Evolutionary conservation across 2,329 filamentous ascomycete genomes (phyloP), one percentile per base, ranked within the genome.

Genomic region (Microdochium trichocladiopsis): DNA sequence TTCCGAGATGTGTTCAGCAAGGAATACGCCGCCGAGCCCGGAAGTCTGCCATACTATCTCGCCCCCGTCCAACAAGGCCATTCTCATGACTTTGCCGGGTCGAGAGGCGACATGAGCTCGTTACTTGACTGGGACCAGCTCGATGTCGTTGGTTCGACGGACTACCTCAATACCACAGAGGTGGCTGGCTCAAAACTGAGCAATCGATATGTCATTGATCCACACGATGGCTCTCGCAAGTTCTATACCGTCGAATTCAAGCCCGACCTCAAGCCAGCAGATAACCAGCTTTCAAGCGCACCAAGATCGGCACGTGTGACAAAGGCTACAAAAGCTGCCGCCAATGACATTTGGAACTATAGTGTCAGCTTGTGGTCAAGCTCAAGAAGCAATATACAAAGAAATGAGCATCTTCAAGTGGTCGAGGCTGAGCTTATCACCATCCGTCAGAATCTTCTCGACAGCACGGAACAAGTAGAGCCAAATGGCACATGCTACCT

Each of bases 1-100:
- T 96, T 95, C 66, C 72, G 81, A 16, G 90, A 97, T 59, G 74
- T 96, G 0, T 97, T 96, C 72, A 93, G 91, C 67, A 99, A 99
- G 66, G 76, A 77, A 2, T 99, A 90, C 61, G 83, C 88, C 49
- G 73, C 80, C 0, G 75, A 83, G 16, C 59, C 74, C 0, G 68
- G 76, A 1, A 82, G 85, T 25, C 79, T 96, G 65, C 86, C 91
- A 0, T 99, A 96, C 67, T 96, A 91, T 73, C 63, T 96, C 14
- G 87, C 84, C 0, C 93, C 94, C 0, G 62, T 69, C 9, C 49
- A 18, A 0, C 41, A 61, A 10, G 43, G 36, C 1, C 70, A 74
- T 47, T 54, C 54, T 16, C 64, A 60, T 22, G 53, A 60, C 37
- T 63, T 64, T 25, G n/a, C 55, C 0, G 49, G 53, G 1, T 22